phyloP scores from a whole-genome alignment of 768 basidiomycete genomes.

The Russula vinacea region DNA sequence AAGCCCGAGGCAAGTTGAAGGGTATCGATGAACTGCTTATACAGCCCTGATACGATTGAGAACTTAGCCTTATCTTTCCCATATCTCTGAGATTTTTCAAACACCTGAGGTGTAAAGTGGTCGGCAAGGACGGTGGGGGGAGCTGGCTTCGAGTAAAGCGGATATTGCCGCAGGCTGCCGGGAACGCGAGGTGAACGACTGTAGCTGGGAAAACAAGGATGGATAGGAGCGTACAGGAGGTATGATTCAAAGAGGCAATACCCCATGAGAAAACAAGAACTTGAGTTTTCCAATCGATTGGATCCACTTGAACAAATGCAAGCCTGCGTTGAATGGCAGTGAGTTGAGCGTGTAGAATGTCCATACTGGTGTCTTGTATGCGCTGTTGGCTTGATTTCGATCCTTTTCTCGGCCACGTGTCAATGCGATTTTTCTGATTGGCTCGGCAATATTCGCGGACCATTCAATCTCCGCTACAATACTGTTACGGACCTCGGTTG shows the following conservation, averaged over 20 bases:
- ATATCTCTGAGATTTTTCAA: slow-evolving; percentile 88
- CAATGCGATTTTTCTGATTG: slow-evolving; percentile 16
- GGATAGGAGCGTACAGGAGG: slow-evolving; percentile 61
- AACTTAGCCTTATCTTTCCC: slow-evolving; percentile 88
- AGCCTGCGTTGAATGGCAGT: slow-evolving; percentile 53
- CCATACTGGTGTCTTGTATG: too few relatives aligned
- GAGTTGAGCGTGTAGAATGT: slow-evolving; percentile 25
- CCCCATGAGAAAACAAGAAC: slow-evolving; percentile 76
- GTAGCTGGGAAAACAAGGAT: not conserved
- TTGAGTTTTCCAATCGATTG: slow-evolving; percentile 77
- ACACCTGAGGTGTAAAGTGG: slow-evolving; percentile 67
- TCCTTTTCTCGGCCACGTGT: not conserved
- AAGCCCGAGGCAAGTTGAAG: slow-evolving; percentile 65
- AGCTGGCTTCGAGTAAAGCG: slow-evolving; percentile 69
- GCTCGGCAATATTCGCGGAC: not conserved
- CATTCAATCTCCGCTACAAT: slow-evolving; percentile 26
- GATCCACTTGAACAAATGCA: slow-evolving; percentile 67
- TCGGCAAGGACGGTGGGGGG: slow-evolving; percentile 68
- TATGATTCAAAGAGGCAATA: slow-evolving; percentile 86
- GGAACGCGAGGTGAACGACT: not conserved
- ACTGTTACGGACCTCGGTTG: slow-evolving; percentile 18
- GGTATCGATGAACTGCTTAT: slow-evolving; percentile 70
- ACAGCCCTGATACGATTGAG: slow-evolving; percentile 67
- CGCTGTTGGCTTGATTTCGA: too few relatives aligned
- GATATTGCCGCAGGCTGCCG: slow-evolving; percentile 71